Base-by-base conservation (phyloP, 2,329 filamentous ascomycete genomes). In the Trichoderma endophyticum region DNA sequence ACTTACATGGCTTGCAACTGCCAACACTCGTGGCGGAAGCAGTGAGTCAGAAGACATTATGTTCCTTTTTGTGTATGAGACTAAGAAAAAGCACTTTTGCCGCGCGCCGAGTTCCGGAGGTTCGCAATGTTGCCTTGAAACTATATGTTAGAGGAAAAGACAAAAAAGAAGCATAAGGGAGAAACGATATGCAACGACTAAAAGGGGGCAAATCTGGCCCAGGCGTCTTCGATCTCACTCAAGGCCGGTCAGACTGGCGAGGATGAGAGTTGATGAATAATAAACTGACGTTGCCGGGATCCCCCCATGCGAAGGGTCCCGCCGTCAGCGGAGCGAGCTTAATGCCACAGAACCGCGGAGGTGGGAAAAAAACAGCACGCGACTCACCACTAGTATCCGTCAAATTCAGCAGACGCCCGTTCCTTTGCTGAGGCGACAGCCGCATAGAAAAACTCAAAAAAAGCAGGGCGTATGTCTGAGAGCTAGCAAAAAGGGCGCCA, bases 1-100 rank as follows among this genome's bases (percentile, higher is more conserved):
- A 83, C 91, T 83, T 92, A 98, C 95, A 95, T 98, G 95, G 83
- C 95, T 98, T 80, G 95, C 94, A 77, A 98, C 89, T 72, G 95
- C 94, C 79, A 98, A 87, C 74, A 98, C 94, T 76, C 85, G 84
- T 71, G 89, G 90, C 77, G 89, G 87, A 43, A 87, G 87, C 51
- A 90, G 39, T 57, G 71, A 57, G 54, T 54, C 71, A 21, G 73
- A 61, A 48, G 73, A 69, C 59, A 71, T 74, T 21, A n/a, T 67
- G 6, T 60, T 32, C 32, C 2, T 11, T 12, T 32, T 11, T 60
- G 28, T 60, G 28, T 60, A 21, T 60, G 28, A 30, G 21, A 32
- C 28, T 60, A 30, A 60, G 28, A 56, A 21, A 32, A 21, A 34
- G n/a, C 57, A 60, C 57, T 32, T 34, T 21, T 32, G 28, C 28